Evolutionary conservation across 768 basidiomycete genomes (phyloP).

Genomic region (Leccinum olivaceopallidum): DNA sequence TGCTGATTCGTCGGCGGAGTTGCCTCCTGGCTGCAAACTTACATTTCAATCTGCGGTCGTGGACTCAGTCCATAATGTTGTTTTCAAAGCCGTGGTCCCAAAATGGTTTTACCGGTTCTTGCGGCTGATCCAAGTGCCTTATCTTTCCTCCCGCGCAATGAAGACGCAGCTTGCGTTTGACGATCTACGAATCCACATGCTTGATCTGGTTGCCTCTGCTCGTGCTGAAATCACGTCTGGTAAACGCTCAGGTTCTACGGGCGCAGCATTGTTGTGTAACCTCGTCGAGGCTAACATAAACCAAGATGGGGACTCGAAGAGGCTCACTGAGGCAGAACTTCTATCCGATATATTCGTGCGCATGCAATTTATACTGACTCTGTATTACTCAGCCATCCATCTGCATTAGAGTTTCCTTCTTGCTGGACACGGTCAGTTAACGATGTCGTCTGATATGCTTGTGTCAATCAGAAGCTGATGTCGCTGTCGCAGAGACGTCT

Average conservation of each 20-base stretch:
- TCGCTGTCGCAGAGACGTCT: conserved; percentile 42
- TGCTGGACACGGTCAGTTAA: conserved; percentile 46
- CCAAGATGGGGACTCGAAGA: conserved; percentile 31
- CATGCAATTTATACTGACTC: background rate
- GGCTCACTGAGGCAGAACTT: conserved; percentile 45
- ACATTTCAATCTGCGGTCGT: conserved; percentile 39
- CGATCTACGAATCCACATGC: conserved; percentile 41
- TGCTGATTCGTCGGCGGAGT: conserved; percentile 28
- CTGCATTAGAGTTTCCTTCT: conserved; percentile 42
- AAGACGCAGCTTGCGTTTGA: conserved; percentile 35
- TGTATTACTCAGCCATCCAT: background rate
- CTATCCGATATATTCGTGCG: conserved; percentile 51
- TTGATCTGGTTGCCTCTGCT: conserved; percentile 41
- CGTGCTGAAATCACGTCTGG: conserved; percentile 36
- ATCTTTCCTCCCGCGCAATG: conserved; percentile 33
- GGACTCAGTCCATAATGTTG: conserved; percentile 20
- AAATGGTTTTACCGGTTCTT: conserved; percentile 32
- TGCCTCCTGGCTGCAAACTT: conserved; percentile 33
- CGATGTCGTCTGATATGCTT: background rate
- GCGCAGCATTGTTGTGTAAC: conserved; percentile 44
- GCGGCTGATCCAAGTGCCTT: conserved; percentile 34
- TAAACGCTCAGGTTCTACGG: conserved; percentile 19
- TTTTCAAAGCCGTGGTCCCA: conserved; percentile 35
- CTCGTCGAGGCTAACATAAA: conserved; percentile 50
- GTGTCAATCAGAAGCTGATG: conserved; percentile 3